Evolutionary conservation across 495 filamentous ascomycete species (phyloP).

Genomic region (Chaetomium tenue): DNA sequence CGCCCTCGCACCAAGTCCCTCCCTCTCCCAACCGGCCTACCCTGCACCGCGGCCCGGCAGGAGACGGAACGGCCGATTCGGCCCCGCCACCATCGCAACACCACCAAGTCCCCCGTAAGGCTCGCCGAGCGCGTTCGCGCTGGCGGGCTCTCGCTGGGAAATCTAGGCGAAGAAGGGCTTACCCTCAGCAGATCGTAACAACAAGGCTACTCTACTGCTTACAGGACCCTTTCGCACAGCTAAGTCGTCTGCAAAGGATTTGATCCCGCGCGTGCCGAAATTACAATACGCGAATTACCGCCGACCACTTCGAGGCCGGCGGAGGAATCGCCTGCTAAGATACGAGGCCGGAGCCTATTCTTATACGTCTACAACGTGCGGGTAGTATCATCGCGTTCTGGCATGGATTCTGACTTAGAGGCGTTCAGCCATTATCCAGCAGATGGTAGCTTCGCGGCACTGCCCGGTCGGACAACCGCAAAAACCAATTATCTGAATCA

Average conservation of each 20-base stretch:
- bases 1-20: too few species aligned
- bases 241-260: slow-evolving; percentile 67
- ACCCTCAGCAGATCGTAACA: slow-evolving; percentile 64
- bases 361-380: slow-evolving; percentile 64
- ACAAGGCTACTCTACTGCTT: slow-evolving; percentile 64
- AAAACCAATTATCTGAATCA: slow-evolving; percentile 72
- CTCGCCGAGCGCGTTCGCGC: neutral
- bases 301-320: slow-evolving; percentile 29
- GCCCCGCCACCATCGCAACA: neutral
- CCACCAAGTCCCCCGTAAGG: neutral
- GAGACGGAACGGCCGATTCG: neutral
- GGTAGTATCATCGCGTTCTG: slow-evolving; percentile 59
- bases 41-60: neutral
- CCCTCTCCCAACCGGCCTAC: neutral
- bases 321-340: slow-evolving; percentile 40
- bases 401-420: slow-evolving; percentile 69
- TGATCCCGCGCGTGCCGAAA: slow-evolving; percentile 60
- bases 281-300: slow-evolving; percentile 54
- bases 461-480: slow-evolving; percentile 66
- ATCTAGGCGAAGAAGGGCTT: slow-evolving; percentile 55
- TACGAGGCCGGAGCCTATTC: slow-evolving; percentile 53
- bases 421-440: slow-evolving; percentile 69
- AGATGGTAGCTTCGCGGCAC: slow-evolving; percentile 59
- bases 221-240: slow-evolving; percentile 58
- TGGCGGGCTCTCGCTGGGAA: slow-evolving; percentile 32